Evolutionary conservation across 768 basidiomycete species (phyloP).

Genomic region (Chlorophyllum brunneum): DNA sequence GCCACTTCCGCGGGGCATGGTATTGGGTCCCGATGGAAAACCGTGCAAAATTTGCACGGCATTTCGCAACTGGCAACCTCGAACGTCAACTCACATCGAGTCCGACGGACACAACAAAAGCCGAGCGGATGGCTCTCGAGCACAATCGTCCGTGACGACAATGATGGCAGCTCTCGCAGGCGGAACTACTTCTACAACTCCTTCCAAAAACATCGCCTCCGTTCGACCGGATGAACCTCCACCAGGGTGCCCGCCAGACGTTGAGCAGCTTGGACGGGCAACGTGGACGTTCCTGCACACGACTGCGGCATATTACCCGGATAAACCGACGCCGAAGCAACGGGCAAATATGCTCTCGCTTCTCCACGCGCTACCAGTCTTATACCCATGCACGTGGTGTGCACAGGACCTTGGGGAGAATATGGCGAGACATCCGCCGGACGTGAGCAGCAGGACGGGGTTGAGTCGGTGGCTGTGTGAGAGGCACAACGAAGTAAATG

Average conservation of each 20-base stretch:
- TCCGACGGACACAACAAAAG: slow-evolving; percentile 18
- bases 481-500: slow-evolving; percentile 91
- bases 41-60: slow-evolving; percentile 91
- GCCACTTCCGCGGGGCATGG: slow-evolving; percentile 69
- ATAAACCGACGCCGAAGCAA: slow-evolving; percentile 69
- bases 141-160: slow-evolving; percentile 13
- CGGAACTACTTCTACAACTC: slow-evolving; percentile 17
- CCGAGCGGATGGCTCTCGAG: slow-evolving; percentile 9
- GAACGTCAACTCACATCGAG: slow-evolving; percentile 30
- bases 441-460: slow-evolving; percentile 65
- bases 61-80: slow-evolving; percentile 66
- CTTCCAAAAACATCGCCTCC: slow-evolving; percentile 14
- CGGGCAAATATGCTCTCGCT: slow-evolving; percentile 82
- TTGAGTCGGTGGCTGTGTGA: slow-evolving; percentile 88
- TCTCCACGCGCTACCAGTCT: slow-evolving; percentile 67
- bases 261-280: slow-evolving; percentile 83
- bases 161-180: slow-evolving; percentile 24
- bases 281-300: slow-evolving; percentile 98
- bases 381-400: slow-evolving; percentile 90
- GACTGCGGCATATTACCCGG: slow-evolving; percentile 93
- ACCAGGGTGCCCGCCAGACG: slow-evolving; percentile 83
- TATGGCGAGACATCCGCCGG: slow-evolving; percentile 64
- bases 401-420: slow-evolving; percentile 77
- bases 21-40: slow-evolving; percentile 91
- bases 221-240: slow-evolving; percentile 37